These are phyloP conservation scores for Friedmanniomyces simplex DNA, from an alignment of 495 filamentous ascomycete genomes.

Conservation along the genomic window DNA sequence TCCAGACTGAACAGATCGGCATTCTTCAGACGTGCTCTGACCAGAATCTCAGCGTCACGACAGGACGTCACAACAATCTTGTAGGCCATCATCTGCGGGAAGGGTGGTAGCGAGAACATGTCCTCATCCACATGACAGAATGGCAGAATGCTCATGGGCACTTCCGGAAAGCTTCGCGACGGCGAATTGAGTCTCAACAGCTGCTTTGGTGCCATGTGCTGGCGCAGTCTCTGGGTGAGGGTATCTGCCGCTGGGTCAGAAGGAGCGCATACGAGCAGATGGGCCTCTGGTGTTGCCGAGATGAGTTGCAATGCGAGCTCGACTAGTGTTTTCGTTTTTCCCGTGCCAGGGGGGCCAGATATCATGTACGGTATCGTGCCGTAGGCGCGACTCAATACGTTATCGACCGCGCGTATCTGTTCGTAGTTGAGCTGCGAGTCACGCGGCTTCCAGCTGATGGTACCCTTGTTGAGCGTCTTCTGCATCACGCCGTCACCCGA, in stretches of 20 bases:
- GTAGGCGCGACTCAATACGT: constrained; percentile 36
- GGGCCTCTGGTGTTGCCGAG: constrained; percentile 23
- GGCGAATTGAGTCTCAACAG: constrained; percentile 42
- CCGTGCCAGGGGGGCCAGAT: constrained; percentile 45
- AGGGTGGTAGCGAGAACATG: constrained; percentile 40
- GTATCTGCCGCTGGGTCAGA: constrained; percentile 48
- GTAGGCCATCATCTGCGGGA: constrained; percentile 40
- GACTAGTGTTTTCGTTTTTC: constrained; percentile 47
- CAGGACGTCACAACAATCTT: constrained; percentile 43
- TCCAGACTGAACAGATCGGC: constrained; percentile 32
- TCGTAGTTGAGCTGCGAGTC: constrained; percentile 42
- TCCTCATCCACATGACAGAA: constrained; percentile 40
- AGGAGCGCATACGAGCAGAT: constrained; percentile 46
- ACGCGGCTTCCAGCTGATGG: constrained; percentile 27
- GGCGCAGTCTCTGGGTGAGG: constrained; percentile 37
- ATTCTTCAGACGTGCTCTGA: constrained; percentile 41
- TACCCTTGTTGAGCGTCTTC: constrained; percentile 29
- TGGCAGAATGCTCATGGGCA: constrained; percentile 36
- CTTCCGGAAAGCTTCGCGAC: constrained; percentile 39
- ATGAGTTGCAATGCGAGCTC: constrained; percentile 33
- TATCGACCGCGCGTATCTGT: constrained; percentile 40
- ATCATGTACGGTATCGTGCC: constrained; percentile 43
- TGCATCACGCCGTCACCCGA: constrained; percentile 34
- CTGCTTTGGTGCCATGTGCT: constrained; percentile 31
- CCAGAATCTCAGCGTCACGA: constrained; percentile 40